Percentiles rank a stretch among this genome's conserved stretches.
These are phyloP conservation scores for Acacia melanoxylon DNA, from an alignment of 306 rosid genomes.

Conservation along the genomic window DNA sequence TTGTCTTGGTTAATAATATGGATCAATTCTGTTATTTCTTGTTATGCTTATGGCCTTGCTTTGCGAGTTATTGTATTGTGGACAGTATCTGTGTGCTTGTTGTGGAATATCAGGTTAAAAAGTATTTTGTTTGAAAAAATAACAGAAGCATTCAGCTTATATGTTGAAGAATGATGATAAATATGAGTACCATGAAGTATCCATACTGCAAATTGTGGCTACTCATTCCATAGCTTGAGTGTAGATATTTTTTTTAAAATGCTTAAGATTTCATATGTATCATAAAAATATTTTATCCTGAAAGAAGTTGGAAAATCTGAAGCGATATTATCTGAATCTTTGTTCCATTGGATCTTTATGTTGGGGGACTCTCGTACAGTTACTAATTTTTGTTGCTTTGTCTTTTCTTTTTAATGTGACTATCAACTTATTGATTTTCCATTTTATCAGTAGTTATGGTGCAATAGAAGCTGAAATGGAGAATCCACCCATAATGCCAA, in stretches of 20 bases:
- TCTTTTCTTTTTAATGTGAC: slow-evolving; percentile 17
- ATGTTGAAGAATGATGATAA: background rate
- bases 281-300: background rate
- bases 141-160: slow-evolving; percentile 18
- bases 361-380: background rate
- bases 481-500: slow-evolving; percentile 89
- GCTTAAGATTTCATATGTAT: background rate
- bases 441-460: slow-evolving; percentile 52
- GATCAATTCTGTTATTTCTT: slow-evolving; percentile 15
- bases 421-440: slow-evolving; percentile 29
- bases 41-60: slow-evolving; percentile 1
- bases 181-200: background rate
- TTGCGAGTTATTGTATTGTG: slow-evolving; percentile 8
- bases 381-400: background rate
- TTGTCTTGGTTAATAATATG: background rate
- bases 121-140: background rate
- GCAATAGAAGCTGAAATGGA: slow-evolving; percentile 68
- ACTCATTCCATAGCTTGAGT: background rate
- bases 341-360: slow-evolving; percentile 8
- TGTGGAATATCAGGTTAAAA: slow-evolving; percentile 16
- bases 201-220: background rate
- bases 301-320: background rate
- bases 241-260: background rate
- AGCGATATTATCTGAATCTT: background rate
- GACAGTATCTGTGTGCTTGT: background rate